Percentiles rank a stretch among this genome's conserved stretches.
Evolutionary conservation across 1,284 basidiomycete species (phyloP).

Genomic region (Tetrapyrgos nigripes): DNA sequence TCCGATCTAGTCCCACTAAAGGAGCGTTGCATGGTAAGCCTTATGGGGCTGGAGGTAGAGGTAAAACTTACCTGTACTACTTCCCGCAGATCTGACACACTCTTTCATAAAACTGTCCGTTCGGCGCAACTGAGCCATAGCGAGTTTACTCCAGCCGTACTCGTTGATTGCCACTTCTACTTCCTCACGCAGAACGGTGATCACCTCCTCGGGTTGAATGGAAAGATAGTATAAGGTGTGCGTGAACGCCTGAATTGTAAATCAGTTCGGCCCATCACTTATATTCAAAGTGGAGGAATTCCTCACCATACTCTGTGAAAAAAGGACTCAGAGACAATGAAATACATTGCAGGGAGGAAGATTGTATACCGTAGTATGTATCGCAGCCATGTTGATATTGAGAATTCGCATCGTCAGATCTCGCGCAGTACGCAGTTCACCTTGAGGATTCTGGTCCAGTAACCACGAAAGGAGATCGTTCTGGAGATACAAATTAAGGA

Average conservation of each 20-base stretch:
- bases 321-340: background rate
- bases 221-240: constrained; percentile 43
- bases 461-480: constrained; percentile 29
- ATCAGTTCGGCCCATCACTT: background rate
- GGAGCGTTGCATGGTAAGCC: background rate
- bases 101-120: constrained; percentile 47
- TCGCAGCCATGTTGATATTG: constrained; percentile 9
- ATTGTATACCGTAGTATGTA: constrained; percentile 9
- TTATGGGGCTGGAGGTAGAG: no score
- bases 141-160: constrained; percentile 44
- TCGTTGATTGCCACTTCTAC: constrained; percentile 32
- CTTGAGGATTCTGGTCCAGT: constrained; percentile 23
- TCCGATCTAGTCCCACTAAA: constrained; percentile 21
- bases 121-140: constrained; percentile 41
- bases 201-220: constrained; percentile 35
- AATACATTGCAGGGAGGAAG: background rate
- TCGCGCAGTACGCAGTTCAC: constrained; percentile 4
- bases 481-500: constrained; percentile 1
- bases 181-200: constrained; percentile 43
- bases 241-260: constrained; percentile 34
- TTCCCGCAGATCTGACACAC: constrained; percentile 33
- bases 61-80: constrained; percentile 27
- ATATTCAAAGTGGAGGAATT: background rate
- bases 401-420: constrained; percentile 2
- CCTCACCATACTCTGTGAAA: constrained; percentile 6